A percentile compares a stretch with the other conserved stretches of the same genome.
phyloP scores from a whole-genome alignment of 768 basidiomycete genomes.

The Epithele typhae region DNA sequence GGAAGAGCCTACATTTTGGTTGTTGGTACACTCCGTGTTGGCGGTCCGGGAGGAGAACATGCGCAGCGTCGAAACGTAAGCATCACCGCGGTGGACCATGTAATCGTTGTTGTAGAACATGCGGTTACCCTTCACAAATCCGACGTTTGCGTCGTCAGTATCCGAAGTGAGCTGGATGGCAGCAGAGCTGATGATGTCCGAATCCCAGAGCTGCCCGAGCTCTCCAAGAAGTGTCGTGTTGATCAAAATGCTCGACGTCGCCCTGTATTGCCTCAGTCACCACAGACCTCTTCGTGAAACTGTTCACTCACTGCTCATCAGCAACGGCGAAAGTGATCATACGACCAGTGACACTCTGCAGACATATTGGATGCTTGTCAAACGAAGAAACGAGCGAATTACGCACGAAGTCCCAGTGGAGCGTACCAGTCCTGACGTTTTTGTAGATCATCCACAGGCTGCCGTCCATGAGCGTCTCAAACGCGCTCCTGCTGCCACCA shows the following conservation, averaged over 20 bases:
- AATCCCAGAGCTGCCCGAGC: slow-evolving; percentile 54
- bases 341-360: slow-evolving; percentile 57
- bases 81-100: no score
- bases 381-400: background rate
- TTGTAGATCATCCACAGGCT: slow-evolving; percentile 68
- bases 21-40: no score
- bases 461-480: slow-evolving; percentile 54
- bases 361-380: background rate
- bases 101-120: slow-evolving; percentile 70
- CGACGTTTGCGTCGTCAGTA: slow-evolving; percentile 47
- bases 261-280: slow-evolving; percentile 32
- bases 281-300: background rate
- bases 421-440: slow-evolving; percentile 50
- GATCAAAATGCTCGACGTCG: slow-evolving; percentile 51
- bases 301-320: slow-evolving; percentile 35
- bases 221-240: slow-evolving; percentile 48
- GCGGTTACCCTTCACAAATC: slow-evolving; percentile 50
- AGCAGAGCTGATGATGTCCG: slow-evolving; percentile 35
- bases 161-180: slow-evolving; percentile 33
- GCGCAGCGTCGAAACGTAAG: no score
- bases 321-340: slow-evolving; percentile 65
- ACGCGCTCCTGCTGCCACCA: slow-evolving; percentile 35
- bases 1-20: no score
- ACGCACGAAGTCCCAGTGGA: slow-evolving; percentile 74
- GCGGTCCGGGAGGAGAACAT: no score